A percentile compares a stretch with the other conserved stretches of the same genome.
Conservation (phyloP, 306 rosid species). For the Lathyrus oleraceus region DNA sequence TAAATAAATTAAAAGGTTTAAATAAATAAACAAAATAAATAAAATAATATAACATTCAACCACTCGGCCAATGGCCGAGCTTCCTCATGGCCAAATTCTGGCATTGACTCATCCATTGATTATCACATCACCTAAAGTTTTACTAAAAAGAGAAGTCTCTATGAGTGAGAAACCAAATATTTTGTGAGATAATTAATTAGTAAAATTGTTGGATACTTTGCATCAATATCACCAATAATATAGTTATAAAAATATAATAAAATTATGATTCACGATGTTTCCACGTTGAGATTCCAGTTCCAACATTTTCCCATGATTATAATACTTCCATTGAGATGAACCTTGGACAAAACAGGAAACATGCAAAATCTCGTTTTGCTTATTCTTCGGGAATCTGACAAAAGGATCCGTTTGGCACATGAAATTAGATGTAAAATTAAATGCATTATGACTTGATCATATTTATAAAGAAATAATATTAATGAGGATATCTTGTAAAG, state of each 20-base stretch:
- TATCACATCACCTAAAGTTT: too few species aligned
- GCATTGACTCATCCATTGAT: too few species aligned
- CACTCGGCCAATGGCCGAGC: too few species aligned
- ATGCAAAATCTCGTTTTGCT: slow-evolving; percentile 17
- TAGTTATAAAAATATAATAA: background rate
- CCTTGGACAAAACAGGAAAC: background rate
- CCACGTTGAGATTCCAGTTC: slow-evolving; percentile 4
- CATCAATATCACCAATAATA: too few species aligned
- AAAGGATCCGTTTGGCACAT: slow-evolving; percentile 8
- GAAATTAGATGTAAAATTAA: background rate
- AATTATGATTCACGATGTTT: background rate
- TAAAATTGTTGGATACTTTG: too few species aligned
- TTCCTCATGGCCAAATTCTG: too few species aligned
- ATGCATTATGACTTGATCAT: background rate
- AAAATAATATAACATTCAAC: too few species aligned
- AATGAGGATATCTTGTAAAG: slow-evolving; percentile 14
- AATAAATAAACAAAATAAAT: too few species aligned
- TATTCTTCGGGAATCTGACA: slow-evolving; percentile 11
- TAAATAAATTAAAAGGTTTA: too few species aligned
- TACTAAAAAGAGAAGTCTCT: too few species aligned
- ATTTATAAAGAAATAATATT: background rate
- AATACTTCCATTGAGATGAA: background rate
- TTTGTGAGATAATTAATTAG: too few species aligned
- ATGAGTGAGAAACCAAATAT: too few species aligned
- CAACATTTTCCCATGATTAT: background rate